Evolutionary conservation across 306 rosid genomes (phyloP).

Genomic region (Trifolium dubium): DNA sequence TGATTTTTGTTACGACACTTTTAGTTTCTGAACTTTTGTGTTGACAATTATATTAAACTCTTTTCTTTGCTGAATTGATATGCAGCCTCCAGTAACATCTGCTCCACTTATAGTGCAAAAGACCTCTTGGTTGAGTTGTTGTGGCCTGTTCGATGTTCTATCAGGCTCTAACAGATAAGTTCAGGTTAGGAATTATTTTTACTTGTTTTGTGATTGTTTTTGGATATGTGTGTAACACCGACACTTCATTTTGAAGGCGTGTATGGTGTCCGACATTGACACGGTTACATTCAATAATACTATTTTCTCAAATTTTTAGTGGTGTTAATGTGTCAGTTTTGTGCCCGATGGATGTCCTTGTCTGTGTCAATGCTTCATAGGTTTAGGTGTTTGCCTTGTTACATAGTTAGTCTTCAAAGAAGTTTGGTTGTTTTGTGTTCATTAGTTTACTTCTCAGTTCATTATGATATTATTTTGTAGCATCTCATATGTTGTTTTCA

Average conservation of each 20-base stretch:
- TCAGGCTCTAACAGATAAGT: slow-evolving; percentile 67
- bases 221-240: background rate
- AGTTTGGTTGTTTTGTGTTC: slow-evolving; percentile 5
- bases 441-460: slow-evolving; percentile 13
- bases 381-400: background rate
- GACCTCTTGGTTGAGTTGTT: slow-evolving; percentile 72
- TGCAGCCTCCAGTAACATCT: slow-evolving; percentile 61
- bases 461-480: background rate
- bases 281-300: background rate
- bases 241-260: background rate
- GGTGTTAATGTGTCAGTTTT: background rate
- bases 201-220: slow-evolving; percentile 17
- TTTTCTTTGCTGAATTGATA: slow-evolving; percentile 39
- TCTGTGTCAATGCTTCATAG: no score
- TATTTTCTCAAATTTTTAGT: background rate
- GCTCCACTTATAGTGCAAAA: slow-evolving; percentile 54
- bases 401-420: slow-evolving; percentile 18
- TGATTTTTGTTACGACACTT: slow-evolving; percentile 6
- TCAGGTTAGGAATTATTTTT: slow-evolving; percentile 59
- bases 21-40: background rate
- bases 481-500: slow-evolving; percentile 20
- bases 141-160: slow-evolving; percentile 76
- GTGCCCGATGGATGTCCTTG: background rate
- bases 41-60: slow-evolving; percentile 21
- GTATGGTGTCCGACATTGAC: background rate